Evolutionary conservation across 192 early-diverging fungal genomes (phyloP), one percentile per base, ranked within the genome.

Genomic region (Kappamyces sp.): DNA sequence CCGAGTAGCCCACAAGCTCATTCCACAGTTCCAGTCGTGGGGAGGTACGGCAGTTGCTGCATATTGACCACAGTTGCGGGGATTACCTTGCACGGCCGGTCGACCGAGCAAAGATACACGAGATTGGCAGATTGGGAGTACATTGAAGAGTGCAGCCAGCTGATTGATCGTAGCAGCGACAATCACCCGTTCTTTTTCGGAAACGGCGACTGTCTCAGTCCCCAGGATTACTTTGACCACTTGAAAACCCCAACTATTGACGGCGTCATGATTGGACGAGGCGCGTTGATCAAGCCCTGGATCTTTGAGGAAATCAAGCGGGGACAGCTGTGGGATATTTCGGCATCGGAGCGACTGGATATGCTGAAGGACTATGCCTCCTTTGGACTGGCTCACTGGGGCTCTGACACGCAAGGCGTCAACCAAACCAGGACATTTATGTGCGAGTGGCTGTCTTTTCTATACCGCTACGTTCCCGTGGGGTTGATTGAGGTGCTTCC

Each of bases 231-330:
- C 66, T 87, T 87, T 66, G 66, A 63, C 0, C 78, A 84, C 31
- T 60, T 88, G 59, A 80, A 90, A 41, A 63, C 76, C 12, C 38
- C 60, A 34, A 61, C 71, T 40, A 78, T 87, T 1, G 89, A 91
- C 61, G 93, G 92, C 4, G 67, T 91, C 12, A 93, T 98, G 93
- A 86, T 98, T 60, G 94, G 87, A 2, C 82, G 94, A 31, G 90
- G 90, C 2, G 92, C 90, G 3, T 71, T 94, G 50, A 91, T 97
- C 62, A 98, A 98, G 77, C 96, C 96, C 2, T 98, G 96, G 96
- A 80, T 98, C 1, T 97, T 98, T 69, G 82, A 78, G 2, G 96
- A 98, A 65, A 96, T 98, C 61, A 84, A 89, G 58, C 84, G 87
- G 40, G 81, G 85, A 47, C 71, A 82, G 10, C 79, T 91, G 53